phyloP scores from a whole-genome alignment of 2,329 filamentous ascomycete genomes.

The Penicillium sp. region DNA sequence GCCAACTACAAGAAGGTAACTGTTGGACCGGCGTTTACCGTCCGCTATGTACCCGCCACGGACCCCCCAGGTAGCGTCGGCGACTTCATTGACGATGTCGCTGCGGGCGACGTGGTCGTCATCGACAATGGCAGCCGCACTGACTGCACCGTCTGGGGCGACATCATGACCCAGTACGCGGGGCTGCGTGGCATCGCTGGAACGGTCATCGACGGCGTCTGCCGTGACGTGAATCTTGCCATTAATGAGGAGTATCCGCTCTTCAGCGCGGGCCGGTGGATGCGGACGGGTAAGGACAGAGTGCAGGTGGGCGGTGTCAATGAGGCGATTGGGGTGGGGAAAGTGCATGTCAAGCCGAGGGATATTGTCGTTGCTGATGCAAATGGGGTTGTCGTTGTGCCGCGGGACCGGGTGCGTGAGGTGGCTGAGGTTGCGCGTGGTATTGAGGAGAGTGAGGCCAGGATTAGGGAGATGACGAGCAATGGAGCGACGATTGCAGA shows the following conservation, averaged over 20 bases:
- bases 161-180: conserved; percentile 41
- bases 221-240: conserved; percentile 38
- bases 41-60: conserved; percentile 34
- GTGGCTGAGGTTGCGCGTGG: background rate
- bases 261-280: conserved; percentile 39
- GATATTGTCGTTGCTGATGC: conserved; percentile 40
- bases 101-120: conserved; percentile 36
- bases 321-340: conserved; percentile 34
- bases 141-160: conserved; percentile 44
- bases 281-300: conserved; percentile 40
- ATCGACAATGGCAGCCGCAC: conserved; percentile 42
- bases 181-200: conserved; percentile 1
- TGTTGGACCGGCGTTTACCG: conserved; percentile 40
- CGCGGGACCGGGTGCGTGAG: conserved; percentile 15
- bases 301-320: conserved; percentile 38
- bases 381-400: conserved; percentile 29
- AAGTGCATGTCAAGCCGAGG: conserved; percentile 31
- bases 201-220: conserved; percentile 41
- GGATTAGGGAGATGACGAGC: background rate
- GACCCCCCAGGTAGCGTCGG: conserved; percentile 34
- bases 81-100: conserved; percentile 41
- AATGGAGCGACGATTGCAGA: background rate
- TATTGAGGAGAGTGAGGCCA: background rate
- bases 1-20: conserved; percentile 25
- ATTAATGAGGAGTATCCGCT: conserved; percentile 35